phyloP scores from a whole-genome alignment of 176 grass and related monocot species.

The Rhipidocladum racemiflorum region DNA sequence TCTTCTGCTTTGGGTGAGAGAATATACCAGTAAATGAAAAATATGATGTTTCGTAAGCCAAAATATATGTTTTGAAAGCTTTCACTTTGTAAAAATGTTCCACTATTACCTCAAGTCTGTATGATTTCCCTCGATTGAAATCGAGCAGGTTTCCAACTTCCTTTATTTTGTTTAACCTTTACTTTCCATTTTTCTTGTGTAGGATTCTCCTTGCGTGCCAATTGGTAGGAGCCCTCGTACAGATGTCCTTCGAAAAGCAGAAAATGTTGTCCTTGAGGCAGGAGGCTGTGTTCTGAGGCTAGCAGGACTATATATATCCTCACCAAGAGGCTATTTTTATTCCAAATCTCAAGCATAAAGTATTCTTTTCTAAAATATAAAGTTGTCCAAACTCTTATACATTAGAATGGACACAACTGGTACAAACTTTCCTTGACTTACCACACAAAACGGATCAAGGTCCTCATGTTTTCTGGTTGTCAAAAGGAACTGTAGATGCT shows the following conservation, averaged over 20 bases:
- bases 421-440: slow-evolving; percentile 45
- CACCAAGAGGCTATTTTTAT: background rate
- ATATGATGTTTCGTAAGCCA: background rate
- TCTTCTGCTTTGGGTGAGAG: background rate
- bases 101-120: background rate
- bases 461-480: slow-evolving; percentile 70
- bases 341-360: background rate
- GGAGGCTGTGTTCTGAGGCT: slow-evolving; percentile 83
- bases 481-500: slow-evolving; percentile 69
- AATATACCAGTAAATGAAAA: slow-evolving; percentile 6
- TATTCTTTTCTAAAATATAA: background rate
- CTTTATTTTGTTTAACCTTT: slow-evolving; percentile 20
- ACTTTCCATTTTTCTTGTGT: slow-evolving; percentile 26
- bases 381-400: background rate
- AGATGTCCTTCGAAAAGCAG: slow-evolving; percentile 79
- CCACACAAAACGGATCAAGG: slow-evolving; percentile 75
- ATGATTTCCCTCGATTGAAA: too few relatives aligned
- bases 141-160: background rate
- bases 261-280: slow-evolving; percentile 65
- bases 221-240: slow-evolving; percentile 70
- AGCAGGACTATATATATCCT: slow-evolving; percentile 97
- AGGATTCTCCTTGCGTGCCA: slow-evolving; percentile 70
- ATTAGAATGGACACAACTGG: slow-evolving; percentile 6
- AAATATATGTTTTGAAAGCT: background rate
- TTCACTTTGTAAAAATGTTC: background rate